phyloP scores from a whole-genome alignment of 345 rosid species.

The Erodium maritimum region DNA sequence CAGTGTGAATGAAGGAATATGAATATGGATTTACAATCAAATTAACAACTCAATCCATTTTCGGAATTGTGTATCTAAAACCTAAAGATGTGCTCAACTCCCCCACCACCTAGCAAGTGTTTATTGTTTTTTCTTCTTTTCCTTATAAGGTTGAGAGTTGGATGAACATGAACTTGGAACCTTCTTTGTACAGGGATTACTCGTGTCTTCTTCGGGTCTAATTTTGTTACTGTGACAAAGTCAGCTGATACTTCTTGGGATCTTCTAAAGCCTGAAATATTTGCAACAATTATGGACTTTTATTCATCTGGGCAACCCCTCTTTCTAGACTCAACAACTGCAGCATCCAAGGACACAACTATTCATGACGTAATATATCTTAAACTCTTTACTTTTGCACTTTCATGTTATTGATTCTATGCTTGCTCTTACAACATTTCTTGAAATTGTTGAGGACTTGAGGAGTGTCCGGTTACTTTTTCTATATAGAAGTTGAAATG shows the following conservation, averaged over 20 bases:
- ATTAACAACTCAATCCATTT: too few species aligned
- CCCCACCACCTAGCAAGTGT: too few species aligned
- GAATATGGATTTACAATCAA: too few species aligned
- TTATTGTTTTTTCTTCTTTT: too few species aligned
- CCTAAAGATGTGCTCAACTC: too few species aligned
- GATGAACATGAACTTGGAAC: slow-evolving; percentile 1
- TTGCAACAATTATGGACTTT: slow-evolving; percentile 91
- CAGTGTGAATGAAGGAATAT: too few species aligned
- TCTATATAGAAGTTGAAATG: too few species aligned
- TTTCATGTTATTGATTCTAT: background rate
- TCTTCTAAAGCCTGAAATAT: slow-evolving; percentile 70
- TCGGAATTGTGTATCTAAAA: too few species aligned
- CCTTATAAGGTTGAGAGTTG: too few species aligned
- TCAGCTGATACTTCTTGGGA: slow-evolving; percentile 88
- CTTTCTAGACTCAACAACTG: slow-evolving; percentile 59
- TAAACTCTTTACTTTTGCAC: background rate
- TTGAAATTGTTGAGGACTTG: background rate
- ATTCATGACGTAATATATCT: slow-evolving; percentile 53
- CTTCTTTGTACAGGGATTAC: slow-evolving; percentile 40
- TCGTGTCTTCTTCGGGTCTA: slow-evolving; percentile 82
- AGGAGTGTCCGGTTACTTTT: too few species aligned
- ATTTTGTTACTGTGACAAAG: slow-evolving; percentile 85
- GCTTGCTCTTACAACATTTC: background rate
- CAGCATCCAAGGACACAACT: slow-evolving; percentile 79
- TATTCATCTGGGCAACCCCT: slow-evolving; percentile 82